Base-by-base conservation (phyloP, 345 rosid genomes). In the Eucalyptus sp. region DNA sequence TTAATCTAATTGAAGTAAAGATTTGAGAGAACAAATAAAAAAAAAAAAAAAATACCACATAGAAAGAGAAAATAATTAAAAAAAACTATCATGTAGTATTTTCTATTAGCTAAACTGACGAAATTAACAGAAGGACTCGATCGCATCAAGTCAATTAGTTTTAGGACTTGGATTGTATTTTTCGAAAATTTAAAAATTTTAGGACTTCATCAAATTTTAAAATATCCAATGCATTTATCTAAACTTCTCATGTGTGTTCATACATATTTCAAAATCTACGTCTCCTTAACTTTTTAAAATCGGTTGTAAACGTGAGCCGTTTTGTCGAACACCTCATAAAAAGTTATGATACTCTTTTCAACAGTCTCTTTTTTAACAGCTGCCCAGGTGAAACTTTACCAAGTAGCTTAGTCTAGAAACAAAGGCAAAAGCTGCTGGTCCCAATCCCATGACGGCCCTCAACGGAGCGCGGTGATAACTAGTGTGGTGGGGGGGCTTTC, bases 91-190 rank as follows among this genome's bases (percentile, higher is more conserved):
- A 2, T 7, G 7, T 71, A 68, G 12, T 13, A 17, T 33, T 33
- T 10, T 71, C 5, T 11, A 22, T 33, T 71, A 18, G 2, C 3
- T 10, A 37, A 71, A 71, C 3, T 17, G 7, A 37, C 0, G 0
- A 4, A 33, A 7, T 3, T 71, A 18, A 71, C 4, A 0, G 25
- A 71, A 71, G 0, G 4, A 33, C 3, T 71, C 10, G 3, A 71
- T 71, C 2, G 2, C 25, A 33, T 3, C 4, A 71, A 33, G 11
- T 33, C 33, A 7, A 71, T 33, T 0, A 1, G 1, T 71, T 18
- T 33, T 71, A 33, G 2, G 25, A 71, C 4, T 37, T 37, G 1
- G 1, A 37, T 31, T 71, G 4, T 10, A 37, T 3, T 33, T 71
- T 71, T 37, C 1, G 1, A 18, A 71, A 37, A 5, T 10, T 20